Evolutionary conservation across 2,329 filamentous ascomycete species (phyloP), one percentile per base, ranked within the genome.

Genomic region (Calycina herbarum): DNA sequence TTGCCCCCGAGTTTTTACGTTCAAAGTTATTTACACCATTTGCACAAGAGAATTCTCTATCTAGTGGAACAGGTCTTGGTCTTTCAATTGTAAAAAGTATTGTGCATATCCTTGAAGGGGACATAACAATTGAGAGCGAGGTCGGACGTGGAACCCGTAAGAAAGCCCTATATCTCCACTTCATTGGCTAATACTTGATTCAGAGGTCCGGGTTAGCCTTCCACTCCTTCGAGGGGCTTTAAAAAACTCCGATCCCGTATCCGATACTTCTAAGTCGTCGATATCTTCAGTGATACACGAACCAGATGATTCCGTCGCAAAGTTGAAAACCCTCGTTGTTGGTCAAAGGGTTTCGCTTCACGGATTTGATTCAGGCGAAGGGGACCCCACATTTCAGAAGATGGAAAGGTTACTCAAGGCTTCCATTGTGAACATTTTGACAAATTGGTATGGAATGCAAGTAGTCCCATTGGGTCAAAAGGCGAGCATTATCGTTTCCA

Each of bases 31-130:
- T 87, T 69, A 85, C 83, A 0, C 86, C 87, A 0, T 90, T 89
- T 68, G 79, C 82, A 0, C 88, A 91, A 67, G 88, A 91, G 70
- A 85, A 89, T 62, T 80, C 82, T 0, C 76, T 91, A 24, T 83
- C 85, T 0, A 83, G 84, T 13, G 88, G 88, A 0, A 86, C 86
- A 1, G 88, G 88, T 0, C 77, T 91, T 0, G 89, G 88, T 0
- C 76, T 91, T 33, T 86, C 85, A 3, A 88, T 91, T n/a, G 88
- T 91, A 20, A 81, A 82, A 33, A 80, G 81, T 62, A 85, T 90
- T 45, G 84, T 90, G 11, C 82, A 83, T 59, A 82, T 85, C 13
- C 78, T 91, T 0, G 82, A 84, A 60, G 89, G 88, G 0, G 81
- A 80, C 3, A 86, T 91, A 58, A 81, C 85, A 10, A 82, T 91